Conservation (phyloP, 2,329 filamentous ascomycete species). For the Botrytis tulipae region DNA sequence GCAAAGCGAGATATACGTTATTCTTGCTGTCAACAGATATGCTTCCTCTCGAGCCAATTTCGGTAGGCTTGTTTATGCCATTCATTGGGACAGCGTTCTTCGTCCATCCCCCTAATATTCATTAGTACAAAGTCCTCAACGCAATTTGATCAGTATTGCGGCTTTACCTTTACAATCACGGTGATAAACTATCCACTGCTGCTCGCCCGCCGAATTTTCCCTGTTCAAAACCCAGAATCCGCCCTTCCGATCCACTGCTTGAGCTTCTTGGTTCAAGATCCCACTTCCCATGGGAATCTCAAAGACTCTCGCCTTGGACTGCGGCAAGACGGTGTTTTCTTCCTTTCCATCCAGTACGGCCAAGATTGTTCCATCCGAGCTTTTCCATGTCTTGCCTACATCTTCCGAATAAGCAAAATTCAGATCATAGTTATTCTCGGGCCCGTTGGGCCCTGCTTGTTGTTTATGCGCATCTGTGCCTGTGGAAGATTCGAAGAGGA, state of each 20-base stretch:
- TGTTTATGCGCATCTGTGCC: constrained; percentile 31
- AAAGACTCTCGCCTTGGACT: constrained; percentile 27
- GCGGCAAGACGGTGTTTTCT: constrained; percentile 26
- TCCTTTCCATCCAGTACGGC: constrained; percentile 21
- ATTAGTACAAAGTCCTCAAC: constrained; percentile 9
- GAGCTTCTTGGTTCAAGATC: constrained; percentile 33
- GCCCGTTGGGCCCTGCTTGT: constrained; percentile 34
- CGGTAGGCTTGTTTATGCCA: constrained; percentile 25
- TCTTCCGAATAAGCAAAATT: constrained; percentile 33
- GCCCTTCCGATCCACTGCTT: constrained; percentile 29
- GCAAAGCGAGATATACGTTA: constrained; percentile 28
- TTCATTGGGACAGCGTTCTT: constrained; percentile 21
- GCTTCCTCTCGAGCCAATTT: constrained; percentile 30
- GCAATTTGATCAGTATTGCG: background rate
- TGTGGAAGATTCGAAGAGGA: constrained; percentile 21
- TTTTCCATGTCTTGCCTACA: constrained; percentile 29
- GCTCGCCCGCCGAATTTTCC: constrained; percentile 24
- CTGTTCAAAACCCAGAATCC: constrained; percentile 32
- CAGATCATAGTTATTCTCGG: constrained; percentile 34
- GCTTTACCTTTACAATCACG: constrained; percentile 25
- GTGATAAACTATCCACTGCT: constrained; percentile 32
- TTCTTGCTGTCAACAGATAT: constrained; percentile 28
- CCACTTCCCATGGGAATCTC: constrained; percentile 33
- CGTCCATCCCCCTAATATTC: constrained; percentile 27
- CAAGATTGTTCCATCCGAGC: constrained; percentile 24